A percentile compares a stretch with the other conserved stretches of the same genome.
These are phyloP conservation scores for Helminthosporium solani DNA, from an alignment of 2,329 filamentous ascomycete genomes.

Conservation along the genomic window DNA sequence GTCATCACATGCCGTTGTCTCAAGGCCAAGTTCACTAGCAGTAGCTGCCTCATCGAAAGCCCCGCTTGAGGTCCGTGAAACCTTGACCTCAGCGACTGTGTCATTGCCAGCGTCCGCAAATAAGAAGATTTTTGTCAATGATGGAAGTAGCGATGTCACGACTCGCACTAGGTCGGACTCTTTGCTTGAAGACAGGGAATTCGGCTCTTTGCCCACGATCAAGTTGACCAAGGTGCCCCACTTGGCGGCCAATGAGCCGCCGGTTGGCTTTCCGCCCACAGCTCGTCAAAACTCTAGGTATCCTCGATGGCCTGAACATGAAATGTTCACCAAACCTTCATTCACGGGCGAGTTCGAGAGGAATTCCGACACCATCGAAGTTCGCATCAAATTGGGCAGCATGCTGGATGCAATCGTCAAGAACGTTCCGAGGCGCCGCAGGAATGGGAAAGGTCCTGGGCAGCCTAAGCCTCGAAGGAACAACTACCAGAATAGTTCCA, in stretches of 20 bases:
- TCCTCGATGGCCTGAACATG: slow-evolving; percentile 9
- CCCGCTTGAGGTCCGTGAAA: slow-evolving; percentile 54
- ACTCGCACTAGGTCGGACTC: slow-evolving; percentile 44
- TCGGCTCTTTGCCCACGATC: slow-evolving; percentile 48
- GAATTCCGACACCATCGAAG: slow-evolving; percentile 27
- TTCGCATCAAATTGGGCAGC: slow-evolving; percentile 27
- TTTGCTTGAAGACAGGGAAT: slow-evolving; percentile 50
- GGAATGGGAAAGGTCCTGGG: slow-evolving; percentile 15
- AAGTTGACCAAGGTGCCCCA: slow-evolving; percentile 35
- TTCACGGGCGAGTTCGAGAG: slow-evolving; percentile 25
- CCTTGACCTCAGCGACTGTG: slow-evolving; percentile 62
- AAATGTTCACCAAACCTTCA: slow-evolving; percentile 29
- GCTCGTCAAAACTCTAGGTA: slow-evolving; percentile 14
- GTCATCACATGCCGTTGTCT: slow-evolving; percentile 34
- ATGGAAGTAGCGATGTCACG: slow-evolving; percentile 37
- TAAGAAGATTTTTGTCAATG: slow-evolving; percentile 23
- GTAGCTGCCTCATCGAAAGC: slow-evolving; percentile 67
- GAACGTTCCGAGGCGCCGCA: slow-evolving; percentile 29
- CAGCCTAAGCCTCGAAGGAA: slow-evolving; percentile 31
- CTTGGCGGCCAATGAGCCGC: slow-evolving; percentile 34
- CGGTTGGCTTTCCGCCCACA: slow-evolving; percentile 23
- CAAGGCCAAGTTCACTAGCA: slow-evolving; percentile 51
- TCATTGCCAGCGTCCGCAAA: slow-evolving; percentile 57
- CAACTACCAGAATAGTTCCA: slow-evolving; percentile 18
- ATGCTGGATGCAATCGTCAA: slow-evolving; percentile 32